Evolutionary conservation across 176 grass and related monocot species (phyloP).

Genomic region (Areca catechu): DNA sequence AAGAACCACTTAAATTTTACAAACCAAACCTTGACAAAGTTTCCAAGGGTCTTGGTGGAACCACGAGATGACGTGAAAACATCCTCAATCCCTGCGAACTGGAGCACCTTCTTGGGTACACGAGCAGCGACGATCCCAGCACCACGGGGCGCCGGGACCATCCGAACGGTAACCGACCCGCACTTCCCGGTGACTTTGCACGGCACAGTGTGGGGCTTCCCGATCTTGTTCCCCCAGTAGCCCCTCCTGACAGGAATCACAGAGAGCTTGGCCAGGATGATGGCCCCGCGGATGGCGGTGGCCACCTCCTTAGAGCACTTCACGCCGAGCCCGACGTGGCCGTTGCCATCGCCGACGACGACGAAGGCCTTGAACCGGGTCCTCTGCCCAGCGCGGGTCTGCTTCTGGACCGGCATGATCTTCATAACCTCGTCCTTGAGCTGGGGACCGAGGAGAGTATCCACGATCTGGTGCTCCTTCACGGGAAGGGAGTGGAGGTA

Average conservation of each 20-base stretch:
- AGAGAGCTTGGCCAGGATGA: conserved; percentile 82
- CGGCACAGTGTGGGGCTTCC: conserved; percentile 60
- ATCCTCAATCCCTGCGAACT: conserved; percentile 72
- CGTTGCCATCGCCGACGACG: conserved; percentile 70
- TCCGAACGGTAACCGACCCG: conserved; percentile 66
- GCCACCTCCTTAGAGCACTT: conserved; percentile 95
- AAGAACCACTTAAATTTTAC: background rate
- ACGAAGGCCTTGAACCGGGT: conserved; percentile 92
- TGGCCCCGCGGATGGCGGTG: conserved; percentile 81
- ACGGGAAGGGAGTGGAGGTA: conserved; percentile 84
- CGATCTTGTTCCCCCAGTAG: conserved; percentile 94
- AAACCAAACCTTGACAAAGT: conserved; percentile 68
- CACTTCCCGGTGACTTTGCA: conserved; percentile 95
- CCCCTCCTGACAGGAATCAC: conserved; percentile 66
- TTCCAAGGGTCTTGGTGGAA: conserved; percentile 77
- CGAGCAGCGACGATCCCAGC: conserved; percentile 57
- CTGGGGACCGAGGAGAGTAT: conserved; percentile 24
- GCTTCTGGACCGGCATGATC: conserved; percentile 84
- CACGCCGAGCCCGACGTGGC: conserved; percentile 76
- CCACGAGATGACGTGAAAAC: conserved; percentile 69
- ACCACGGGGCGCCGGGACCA: conserved; percentile 74
- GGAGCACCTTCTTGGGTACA: conserved; percentile 82
- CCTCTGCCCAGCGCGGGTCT: conserved; percentile 84
- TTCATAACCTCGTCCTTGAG: conserved; percentile 98
- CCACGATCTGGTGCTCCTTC: conserved; percentile 88